Conservation (phyloP, 768 basidiomycete genomes). For the Leccinum imitatum region DNA sequence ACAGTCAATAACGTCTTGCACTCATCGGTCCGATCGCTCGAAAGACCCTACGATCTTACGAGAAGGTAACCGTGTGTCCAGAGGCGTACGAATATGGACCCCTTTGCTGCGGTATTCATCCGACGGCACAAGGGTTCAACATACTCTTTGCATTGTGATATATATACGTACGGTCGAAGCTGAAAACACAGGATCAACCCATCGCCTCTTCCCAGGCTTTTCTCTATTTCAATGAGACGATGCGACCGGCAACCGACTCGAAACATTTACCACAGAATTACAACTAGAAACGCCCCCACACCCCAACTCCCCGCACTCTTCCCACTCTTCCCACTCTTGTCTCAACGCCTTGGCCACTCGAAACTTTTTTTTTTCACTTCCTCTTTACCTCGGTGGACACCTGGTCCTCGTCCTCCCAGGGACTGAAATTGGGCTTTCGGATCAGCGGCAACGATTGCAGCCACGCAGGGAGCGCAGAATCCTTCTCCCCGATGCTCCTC, state of each 20-base stretch:
- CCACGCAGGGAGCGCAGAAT: slow-evolving; percentile 58
- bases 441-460: slow-evolving; percentile 62
- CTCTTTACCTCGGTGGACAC: slow-evolving; percentile 20
- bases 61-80: not conserved
- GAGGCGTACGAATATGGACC: slow-evolving; percentile 8
- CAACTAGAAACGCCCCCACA: not conserved
- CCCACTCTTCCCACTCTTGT: not conserved
- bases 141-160: slow-evolving; percentile 29
- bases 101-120: not conserved
- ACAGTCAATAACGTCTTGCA: not conserved
- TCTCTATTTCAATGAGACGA: slow-evolving; percentile 15
- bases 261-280: slow-evolving; percentile 13
- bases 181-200: slow-evolving; percentile 24
- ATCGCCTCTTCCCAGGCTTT: slow-evolving; percentile 14
- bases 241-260: slow-evolving; percentile 13
- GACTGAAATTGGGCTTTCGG: slow-evolving; percentile 74
- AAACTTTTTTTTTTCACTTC: not conserved
- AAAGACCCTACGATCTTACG: not conserved
- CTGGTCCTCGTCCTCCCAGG: slow-evolving; percentile 75
- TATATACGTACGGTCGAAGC: slow-evolving; percentile 31
- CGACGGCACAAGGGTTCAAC: slow-evolving; percentile 18
- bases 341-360: too few species aligned
- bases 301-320: not conserved
- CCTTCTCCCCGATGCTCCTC: slow-evolving; percentile 24
- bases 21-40: not conserved